These are phyloP conservation scores for Lepraria neglecta DNA, from an alignment of 495 filamentous ascomycete species.

Conservation along the genomic window DNA sequence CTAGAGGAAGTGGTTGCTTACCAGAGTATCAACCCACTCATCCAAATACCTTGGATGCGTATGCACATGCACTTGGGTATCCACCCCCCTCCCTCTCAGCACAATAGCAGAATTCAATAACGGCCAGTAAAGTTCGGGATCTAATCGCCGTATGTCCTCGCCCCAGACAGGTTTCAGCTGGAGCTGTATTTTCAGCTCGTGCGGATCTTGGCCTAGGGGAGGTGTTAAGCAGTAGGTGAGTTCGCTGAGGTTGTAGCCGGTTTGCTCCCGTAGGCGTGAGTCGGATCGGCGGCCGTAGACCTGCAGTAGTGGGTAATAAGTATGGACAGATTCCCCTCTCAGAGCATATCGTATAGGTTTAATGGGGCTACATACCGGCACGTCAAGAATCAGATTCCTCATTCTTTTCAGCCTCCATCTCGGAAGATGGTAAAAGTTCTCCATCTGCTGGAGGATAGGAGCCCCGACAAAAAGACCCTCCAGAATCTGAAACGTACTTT, in stretches of 20 bases:
- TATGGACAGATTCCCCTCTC: too few relatives aligned
- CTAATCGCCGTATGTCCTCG: neutral
- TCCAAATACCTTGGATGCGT: conserved; percentile 8
- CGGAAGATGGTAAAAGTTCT: conserved; percentile 1
- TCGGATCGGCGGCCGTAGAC: neutral
- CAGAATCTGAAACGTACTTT: conserved; percentile 5
- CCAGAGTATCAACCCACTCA: conserved; percentile 3
- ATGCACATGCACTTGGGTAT: conserved; percentile 1
- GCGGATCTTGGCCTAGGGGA: neutral
- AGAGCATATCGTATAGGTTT: too few relatives aligned
- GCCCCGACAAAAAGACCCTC: conserved; percentile 6
- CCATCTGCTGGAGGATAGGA: conserved; percentile 6
- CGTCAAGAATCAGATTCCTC: neutral
- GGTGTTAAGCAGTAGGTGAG: neutral
- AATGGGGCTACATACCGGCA: conserved; percentile 1
- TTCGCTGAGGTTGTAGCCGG: neutral
- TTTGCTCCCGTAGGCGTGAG: neutral
- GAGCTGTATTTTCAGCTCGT: neutral
- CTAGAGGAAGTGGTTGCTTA: neutral
- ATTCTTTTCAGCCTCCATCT: neutral
- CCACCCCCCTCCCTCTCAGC: neutral
- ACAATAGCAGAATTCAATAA: neutral
- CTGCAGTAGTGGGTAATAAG: neutral
- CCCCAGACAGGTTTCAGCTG: neutral
- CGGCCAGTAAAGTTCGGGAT: neutral